These are phyloP conservation scores for Gymnopilus dilepis DNA, from an alignment of 768 basidiomycete species.

Conservation along the genomic window DNA sequence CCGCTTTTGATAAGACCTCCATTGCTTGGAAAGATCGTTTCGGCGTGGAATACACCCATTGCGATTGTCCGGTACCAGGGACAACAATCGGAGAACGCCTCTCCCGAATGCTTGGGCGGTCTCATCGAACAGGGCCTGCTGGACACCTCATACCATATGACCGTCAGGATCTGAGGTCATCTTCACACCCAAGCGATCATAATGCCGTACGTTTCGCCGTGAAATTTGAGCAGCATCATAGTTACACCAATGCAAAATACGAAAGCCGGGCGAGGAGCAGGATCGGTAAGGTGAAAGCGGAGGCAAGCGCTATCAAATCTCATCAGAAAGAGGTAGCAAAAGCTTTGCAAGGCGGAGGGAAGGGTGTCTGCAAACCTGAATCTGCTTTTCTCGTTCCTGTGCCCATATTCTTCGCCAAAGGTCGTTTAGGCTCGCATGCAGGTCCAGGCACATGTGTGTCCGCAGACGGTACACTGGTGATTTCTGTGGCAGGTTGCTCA, in stretches of 20 bases:
- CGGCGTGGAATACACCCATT: constrained; percentile 57
- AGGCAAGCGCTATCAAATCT: too few relatives aligned
- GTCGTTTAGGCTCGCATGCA: not conserved
- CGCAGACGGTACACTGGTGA: constrained; percentile 20
- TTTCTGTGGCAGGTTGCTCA: constrained; percentile 11
- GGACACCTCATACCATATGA: constrained; percentile 37
- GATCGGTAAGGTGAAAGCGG: too few relatives aligned
- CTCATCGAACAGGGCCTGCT: constrained; percentile 18
- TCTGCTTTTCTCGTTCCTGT: constrained; percentile 46
- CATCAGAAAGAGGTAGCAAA: constrained; percentile 10
- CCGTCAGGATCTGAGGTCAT: constrained; percentile 43
- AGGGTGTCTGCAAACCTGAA: not conserved
- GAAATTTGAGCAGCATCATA: constrained; percentile 26
- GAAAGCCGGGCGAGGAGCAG: constrained; percentile 13
- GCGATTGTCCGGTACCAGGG: constrained; percentile 60
- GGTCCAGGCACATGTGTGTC: constrained; percentile 7
- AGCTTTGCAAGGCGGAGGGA: constrained; percentile 23
- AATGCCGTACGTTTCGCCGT: constrained; percentile 45
- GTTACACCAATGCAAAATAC: constrained; percentile 9
- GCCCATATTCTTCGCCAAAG: constrained; percentile 35
- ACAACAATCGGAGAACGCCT: constrained; percentile 49
- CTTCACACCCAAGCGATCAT: constrained; percentile 63
- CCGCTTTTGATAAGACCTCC: constrained; percentile 31
- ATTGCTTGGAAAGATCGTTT: constrained; percentile 35
- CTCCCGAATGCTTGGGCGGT: constrained; percentile 33